Evolutionary conservation across 495 filamentous ascomycete species (phyloP), one percentile per base, ranked within the genome.

Genomic region (Cairneyella variabilis): DNA sequence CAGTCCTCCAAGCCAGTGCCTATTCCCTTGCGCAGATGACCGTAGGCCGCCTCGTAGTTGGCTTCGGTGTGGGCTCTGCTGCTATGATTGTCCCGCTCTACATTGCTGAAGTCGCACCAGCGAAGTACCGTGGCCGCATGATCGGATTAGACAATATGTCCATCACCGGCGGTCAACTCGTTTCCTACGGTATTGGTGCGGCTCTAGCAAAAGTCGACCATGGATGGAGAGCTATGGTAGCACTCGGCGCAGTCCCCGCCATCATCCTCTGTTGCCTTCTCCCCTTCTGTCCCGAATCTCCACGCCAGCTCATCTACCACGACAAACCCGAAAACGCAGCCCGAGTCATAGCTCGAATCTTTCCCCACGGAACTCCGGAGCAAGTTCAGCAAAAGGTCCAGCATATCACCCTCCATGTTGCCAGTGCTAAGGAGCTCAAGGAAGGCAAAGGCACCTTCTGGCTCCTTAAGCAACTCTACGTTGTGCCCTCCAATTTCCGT

Each of bases 91-190:
- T 71, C 17, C 71, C 69, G 16, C 53, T 56, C 3, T 63, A 77
- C 45, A 75, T 76, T 48, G 72, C 70, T 28, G 74, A 78, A 46
- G 56, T 78, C n/a, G 68, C 74, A 2, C 73, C 75, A 3, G 70
- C 77, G 10, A 70, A 71, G 50, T 74, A 73, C 51, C 74, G 77
- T 22, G 77, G 77, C 17, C 69, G 73, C 32, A 75, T 79, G 71
- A 75, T 82, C 34, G 76, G 69, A 1, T 66, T 82, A 17, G 72
- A 82, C 60, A 79, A 80, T 43, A 75, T 82, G 70, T 69, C 65
- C 45, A 72, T 82, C 42, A 79, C 76, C 1, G 71, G 71, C 21
- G 77, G 77, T 6, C 77, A 80, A 53, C 57, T 81, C 1, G 53
- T 81, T 28, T 67, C 69, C 4, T 79, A 77, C 45, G 74, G 70